A percentile compares a stretch with the other conserved stretches of the same genome.
These are phyloP conservation scores for Leccinum pachyderme DNA, from an alignment of 1,284 basidiomycete species.

Conservation along the genomic window DNA sequence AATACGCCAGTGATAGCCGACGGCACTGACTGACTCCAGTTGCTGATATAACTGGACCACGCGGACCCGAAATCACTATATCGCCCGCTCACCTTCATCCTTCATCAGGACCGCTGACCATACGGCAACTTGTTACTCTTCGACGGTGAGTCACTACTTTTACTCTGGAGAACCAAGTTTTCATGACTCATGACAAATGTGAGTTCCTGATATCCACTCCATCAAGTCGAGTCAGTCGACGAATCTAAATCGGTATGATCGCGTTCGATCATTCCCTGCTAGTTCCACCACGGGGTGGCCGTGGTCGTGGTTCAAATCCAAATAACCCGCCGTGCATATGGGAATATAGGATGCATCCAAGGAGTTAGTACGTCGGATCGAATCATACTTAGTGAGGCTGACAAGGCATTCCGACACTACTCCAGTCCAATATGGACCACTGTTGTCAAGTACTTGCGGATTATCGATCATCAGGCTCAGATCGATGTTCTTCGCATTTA, in stretches of 20 bases:
- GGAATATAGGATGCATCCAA: neutral
- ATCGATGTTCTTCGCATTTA: neutral
- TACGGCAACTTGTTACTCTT: neutral
- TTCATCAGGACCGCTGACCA: neutral
- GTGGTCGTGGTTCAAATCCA: neutral
- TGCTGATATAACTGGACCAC: constrained; percentile 16
- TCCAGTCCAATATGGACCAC: neutral
- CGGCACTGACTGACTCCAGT: neutral
- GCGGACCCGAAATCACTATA: constrained; percentile 23
- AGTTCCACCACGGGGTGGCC: neutral
- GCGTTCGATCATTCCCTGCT: neutral
- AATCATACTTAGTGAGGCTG: neutral
- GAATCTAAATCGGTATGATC: neutral
- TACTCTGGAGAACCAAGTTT: neutral
- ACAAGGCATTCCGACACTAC: neutral
- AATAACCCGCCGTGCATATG: neutral
- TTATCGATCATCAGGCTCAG: constrained; percentile 2
- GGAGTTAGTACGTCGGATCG: neutral
- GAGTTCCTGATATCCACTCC: neutral
- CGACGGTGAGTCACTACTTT: neutral
- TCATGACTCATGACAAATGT: neutral
- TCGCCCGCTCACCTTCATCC: neutral
- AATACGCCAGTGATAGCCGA: neutral
- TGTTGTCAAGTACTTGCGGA: neutral
- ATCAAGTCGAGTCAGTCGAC: neutral